Base-by-base conservation (phyloP, 1,139 yeast species). In the Eremothecium sinecaudum region DNA sequence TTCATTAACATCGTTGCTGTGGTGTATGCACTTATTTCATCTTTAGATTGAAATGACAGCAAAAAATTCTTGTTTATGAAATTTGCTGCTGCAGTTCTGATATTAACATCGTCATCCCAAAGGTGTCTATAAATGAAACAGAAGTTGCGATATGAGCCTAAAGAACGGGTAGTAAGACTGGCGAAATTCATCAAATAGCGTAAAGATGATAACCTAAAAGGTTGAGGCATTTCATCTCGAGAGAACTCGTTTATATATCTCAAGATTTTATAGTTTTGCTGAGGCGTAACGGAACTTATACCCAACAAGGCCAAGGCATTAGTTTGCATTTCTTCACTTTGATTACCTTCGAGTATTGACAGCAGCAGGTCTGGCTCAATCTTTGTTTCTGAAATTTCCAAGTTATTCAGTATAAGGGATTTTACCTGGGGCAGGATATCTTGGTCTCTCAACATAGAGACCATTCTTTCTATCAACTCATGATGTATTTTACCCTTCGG, bases 71-170 rank as follows among this genome's bases (percentile, higher is more conserved):
- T 18, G 3, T 62, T 53, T 10, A 69, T 42, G 35, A 56, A 58
- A 2, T 43, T 28, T 0, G 75, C 56, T 1, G 73, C 64, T 3
- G 48, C 18, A 1, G 45, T 41, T 45, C 80, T 58, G 9, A 75
- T 59, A 7, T 60, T 67, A 6, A 63, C 67, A 42, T 77, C 82
- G 47, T 79, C 90, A 51, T 80, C 92, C 34, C 65, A 61, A 11
- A 77, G 52, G 39, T 63, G 68, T 11, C 53, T 48, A 40, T 61
- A 65, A 1, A 73, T 46, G 9, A 53, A 41, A 12, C 64, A 45
- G 18, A 53, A 36, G 8, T 50, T 43, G 13, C 34, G 32, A 26
- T 21, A 5, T 21, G 21, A 7, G 10, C 10, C 21, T 19, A 8
- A 7, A 8, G 21, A 10, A 8, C 21, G 21, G 21, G 21, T 8